Base-by-base conservation (phyloP, 2,329 filamentous ascomycete species). In the Diaporthe longicolla region DNA sequence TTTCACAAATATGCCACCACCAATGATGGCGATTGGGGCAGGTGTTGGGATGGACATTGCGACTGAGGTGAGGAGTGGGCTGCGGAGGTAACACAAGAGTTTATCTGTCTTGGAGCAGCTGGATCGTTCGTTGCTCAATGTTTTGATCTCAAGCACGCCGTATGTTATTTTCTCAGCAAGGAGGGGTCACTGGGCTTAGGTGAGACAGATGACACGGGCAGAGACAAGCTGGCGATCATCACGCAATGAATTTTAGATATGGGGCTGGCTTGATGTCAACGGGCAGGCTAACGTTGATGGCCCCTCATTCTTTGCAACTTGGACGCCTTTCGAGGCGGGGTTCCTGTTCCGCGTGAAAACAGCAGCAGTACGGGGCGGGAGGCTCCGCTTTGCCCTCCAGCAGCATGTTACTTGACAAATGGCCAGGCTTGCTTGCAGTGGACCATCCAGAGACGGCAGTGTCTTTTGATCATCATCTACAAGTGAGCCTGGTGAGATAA, bases 1-100 rank as follows among this genome's bases (percentile, higher is more conserved):
- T 78, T 87, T 87, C 77, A 88, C 89, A 77, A 92, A 92, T 78
- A 92, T 89, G 78, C 90, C 91, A 75, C 89, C 88, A 50, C 91
- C 91, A 70, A 93, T 87, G 72, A 93, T 85, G 58, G 91, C 91
- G 70, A 85, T 80, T 17, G 84, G 80, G 55, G 63, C 68, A 54
- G 74, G 52, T 37, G 58, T 54, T 2, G 58, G 21, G 15, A 40
- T 54, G 45, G 70, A 55, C 70, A 71, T 71, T 19, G 2, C 26
- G 71, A 24, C 35, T 29, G 63, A 40, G 45, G 10, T 13, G 24
- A 24, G 29, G 8, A 13, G 10, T 63, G 57, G 48, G 2, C 6
- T 21, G 10, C 7, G 52, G 45, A 19, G 19, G 37, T 29, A 10
- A 52, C 26, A 17, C 32, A 19, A 54, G 29, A 26, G 48, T 43